Percentiles rank a stretch among this genome's conserved stretches.
Evolutionary conservation across 129 eudicot genomes (phyloP).

Genomic region (Mikania micrantha): DNA sequence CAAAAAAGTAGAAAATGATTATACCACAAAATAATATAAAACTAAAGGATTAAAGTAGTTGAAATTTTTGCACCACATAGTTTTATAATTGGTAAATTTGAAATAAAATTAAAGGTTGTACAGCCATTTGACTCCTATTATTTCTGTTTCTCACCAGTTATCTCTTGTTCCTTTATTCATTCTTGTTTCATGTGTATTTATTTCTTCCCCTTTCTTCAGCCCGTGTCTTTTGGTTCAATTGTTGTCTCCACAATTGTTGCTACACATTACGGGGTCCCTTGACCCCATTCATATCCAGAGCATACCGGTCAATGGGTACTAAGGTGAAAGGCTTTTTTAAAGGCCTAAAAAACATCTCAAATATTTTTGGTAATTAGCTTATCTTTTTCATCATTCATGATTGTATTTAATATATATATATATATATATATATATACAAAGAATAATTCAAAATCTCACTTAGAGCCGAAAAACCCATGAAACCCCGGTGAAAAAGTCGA

Average conservation of each 20-base stretch:
- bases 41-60: not conserved
- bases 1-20: too few relatives aligned
- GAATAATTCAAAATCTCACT: too few relatives aligned
- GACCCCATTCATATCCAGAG: slow-evolving; percentile 33
- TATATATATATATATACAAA: too few relatives aligned
- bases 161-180: not conserved
- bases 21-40: too few relatives aligned
- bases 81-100: slow-evolving; percentile 20
- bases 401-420: too few relatives aligned
- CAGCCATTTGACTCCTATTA: slow-evolving; percentile 21
- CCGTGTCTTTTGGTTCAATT: slow-evolving; percentile 18
- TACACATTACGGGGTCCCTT: slow-evolving; percentile 23
- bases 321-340: slow-evolving; percentile 33
- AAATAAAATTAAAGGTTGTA: slow-evolving; percentile 20
- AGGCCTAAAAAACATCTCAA: slow-evolving; percentile 35
- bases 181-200: slow-evolving; percentile 10
- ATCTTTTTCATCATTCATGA: too few relatives aligned
- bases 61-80: slow-evolving; percentile 12
- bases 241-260: not conserved
- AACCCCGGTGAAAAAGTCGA: too few relatives aligned
- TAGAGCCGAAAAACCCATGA: too few relatives aligned
- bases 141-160: slow-evolving; percentile 6
- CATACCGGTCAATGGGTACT: slow-evolving; percentile 32
- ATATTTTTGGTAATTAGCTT: slow-evolving; percentile 17
- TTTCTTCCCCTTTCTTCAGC: not conserved